Base-by-base conservation (phyloP, 2,329 filamentous ascomycete species). In the Phialophora expanda region DNA sequence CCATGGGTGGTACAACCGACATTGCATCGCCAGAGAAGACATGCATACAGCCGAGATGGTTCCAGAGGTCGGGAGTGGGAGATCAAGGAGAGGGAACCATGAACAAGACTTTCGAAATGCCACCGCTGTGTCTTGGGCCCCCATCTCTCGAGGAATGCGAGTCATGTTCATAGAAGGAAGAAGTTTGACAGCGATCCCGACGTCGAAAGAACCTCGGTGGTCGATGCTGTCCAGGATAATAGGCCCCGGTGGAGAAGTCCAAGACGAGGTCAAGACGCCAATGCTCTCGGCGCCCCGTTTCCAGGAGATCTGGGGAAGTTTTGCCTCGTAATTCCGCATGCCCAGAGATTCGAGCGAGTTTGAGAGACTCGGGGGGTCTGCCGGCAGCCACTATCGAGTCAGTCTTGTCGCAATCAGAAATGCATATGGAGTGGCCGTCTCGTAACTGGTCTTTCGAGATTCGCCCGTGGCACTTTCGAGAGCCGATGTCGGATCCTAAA, bases 381-480 rank as follows among this genome's bases (percentile, higher is more conserved):
- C 48, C 48, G 48, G 20, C 7, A 22, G 48, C 14, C 48, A 11
- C 44, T 7, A 26, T 28, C 48, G 48, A 51, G 48, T 51, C 48
- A 51, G 48, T 51, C 20, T 26, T 26, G 14, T 51, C 48, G 20
- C 17, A 26, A 51, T 51, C 48, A 28, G 38, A 44, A 44, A n/a
- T 44, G 6, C 38, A 44, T 34, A 7, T n/a, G 6, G 38, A 7
- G 5, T 20, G 38, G 38, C 38, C 38, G n/a, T 44, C 38, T 44
- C 38, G 38, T n/a, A 44, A 44, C 7, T 44, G 38, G n/a, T 3
- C 48, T 51, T 51, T 51, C 48, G 48, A 51, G 48, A 51, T 51
- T 12, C 14, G 20, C 20, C 20, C 1, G 24, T 5, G 12, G 20
- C 48, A 12, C 4, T 26, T 22, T 28, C 48, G 48, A 51, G 48